A percentile compares a stretch with the other conserved stretches of the same genome.
These are phyloP conservation scores for Hypoxylon sp. DNA, from an alignment of 2,329 filamentous ascomycete species.

Conservation along the genomic window DNA sequence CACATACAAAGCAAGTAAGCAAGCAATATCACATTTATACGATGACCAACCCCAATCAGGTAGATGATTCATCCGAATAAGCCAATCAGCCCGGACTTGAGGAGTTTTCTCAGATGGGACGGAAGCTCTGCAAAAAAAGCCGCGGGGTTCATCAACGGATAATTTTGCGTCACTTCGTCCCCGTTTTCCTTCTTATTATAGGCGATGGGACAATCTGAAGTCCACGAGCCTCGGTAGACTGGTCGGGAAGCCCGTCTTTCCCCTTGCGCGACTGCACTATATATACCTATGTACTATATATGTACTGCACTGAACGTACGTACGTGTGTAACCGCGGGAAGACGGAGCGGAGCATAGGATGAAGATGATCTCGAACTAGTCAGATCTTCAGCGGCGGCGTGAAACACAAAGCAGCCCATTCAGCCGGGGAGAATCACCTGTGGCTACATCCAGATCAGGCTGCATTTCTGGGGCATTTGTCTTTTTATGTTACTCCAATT, in stretches of 20 bases:
- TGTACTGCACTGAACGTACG: neutral
- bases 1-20: constrained; percentile 38
- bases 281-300: neutral
- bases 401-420: constrained; percentile 19
- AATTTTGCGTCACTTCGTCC: constrained; percentile 9
- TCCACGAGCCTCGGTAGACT: neutral
- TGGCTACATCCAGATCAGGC: constrained; percentile 31
- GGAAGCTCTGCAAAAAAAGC: constrained; percentile 16
- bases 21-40: constrained; percentile 36
- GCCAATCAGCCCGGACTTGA: constrained; percentile 12
- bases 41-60: constrained; percentile 21
- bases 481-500: constrained; percentile 8
- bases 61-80: constrained; percentile 11
- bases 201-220: neutral
- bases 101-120: constrained; percentile 12
- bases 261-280: neutral
- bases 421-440: constrained; percentile 27
- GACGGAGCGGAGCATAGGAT: constrained; percentile 20
- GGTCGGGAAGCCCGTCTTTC: neutral
- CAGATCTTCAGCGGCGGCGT: constrained; percentile 19
- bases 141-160: neutral
- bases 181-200: constrained; percentile 5
- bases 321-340: neutral
- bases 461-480: constrained; percentile 15
- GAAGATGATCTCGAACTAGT: constrained; percentile 24